These are phyloP conservation scores for Dendrobium catenatum DNA, from an alignment of 106 monocot genomes.

Conservation along the genomic window DNA sequence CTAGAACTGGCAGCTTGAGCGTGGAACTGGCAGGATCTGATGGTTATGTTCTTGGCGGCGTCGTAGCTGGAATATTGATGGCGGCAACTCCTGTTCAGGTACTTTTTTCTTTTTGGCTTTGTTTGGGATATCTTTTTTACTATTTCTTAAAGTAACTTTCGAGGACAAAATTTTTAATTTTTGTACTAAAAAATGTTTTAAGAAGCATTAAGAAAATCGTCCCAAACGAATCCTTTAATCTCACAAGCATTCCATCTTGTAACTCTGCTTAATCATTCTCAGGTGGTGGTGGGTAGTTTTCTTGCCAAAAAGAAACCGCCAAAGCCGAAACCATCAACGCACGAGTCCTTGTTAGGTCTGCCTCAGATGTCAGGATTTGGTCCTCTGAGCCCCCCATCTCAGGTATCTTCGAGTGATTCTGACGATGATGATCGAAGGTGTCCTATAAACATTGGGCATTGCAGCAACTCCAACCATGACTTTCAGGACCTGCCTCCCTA, in stretches of 20 bases:
- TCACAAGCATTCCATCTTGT: background rate
- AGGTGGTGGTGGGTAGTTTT: constrained; percentile 88
- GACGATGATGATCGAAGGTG: constrained; percentile 50
- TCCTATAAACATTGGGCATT: constrained; percentile 17
- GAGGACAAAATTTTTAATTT: too few species aligned
- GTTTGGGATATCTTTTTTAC: too few species aligned
- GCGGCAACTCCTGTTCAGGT: constrained; percentile 87
- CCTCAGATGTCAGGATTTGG: constrained; percentile 35
- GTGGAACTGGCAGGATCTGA: constrained; percentile 78
- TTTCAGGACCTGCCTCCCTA: constrained; percentile 18
- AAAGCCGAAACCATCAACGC: constrained; percentile 29
- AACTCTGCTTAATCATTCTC: constrained; percentile 4
- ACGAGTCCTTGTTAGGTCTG: constrained; percentile 27
- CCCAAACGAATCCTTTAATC: background rate
- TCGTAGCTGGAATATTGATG: constrained; percentile 78
- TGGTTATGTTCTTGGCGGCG: constrained; percentile 83
- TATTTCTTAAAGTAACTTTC: too few species aligned
- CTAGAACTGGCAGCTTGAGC: constrained; percentile 78
- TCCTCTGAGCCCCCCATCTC: constrained; percentile 45
- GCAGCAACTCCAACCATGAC: constrained; percentile 30
- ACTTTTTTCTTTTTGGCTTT: background rate
- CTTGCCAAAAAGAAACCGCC: constrained; percentile 55
- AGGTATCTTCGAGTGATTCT: constrained; percentile 55
- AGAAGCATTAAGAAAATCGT: too few species aligned
- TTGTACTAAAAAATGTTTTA: too few species aligned